These are phyloP conservation scores for Aspergillus incahuasiensis DNA, from an alignment of 495 filamentous ascomycete species.

Conservation along the genomic window DNA sequence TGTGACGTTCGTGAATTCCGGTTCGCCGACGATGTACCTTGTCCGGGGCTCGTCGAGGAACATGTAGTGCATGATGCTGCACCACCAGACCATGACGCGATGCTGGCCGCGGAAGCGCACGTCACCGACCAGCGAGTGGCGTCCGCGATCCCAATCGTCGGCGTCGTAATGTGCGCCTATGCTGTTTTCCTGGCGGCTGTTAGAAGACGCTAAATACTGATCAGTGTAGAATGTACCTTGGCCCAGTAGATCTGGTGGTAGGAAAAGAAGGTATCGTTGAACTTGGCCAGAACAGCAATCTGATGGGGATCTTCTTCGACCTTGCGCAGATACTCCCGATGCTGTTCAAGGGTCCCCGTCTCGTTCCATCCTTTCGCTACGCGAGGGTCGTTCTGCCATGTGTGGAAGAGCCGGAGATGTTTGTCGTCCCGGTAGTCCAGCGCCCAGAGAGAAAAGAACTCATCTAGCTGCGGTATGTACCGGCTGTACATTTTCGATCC, in stretches of 20 bases:
- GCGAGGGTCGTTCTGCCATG: conserved; percentile 67
- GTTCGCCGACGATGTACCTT: conserved; percentile 56
- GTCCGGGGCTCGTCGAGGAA: conserved; percentile 64
- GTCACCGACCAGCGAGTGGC: conserved; percentile 61
- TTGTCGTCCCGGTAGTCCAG: conserved; percentile 47
- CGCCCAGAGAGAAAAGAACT: conserved; percentile 59
- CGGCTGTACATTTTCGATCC: conserved; percentile 58
- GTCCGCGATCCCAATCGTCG: conserved; percentile 56
- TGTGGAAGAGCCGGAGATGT: conserved; percentile 58
- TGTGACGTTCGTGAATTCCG: conserved; percentile 51
- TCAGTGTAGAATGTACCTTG: conserved; percentile 36
- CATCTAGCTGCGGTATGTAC: conserved; percentile 58
- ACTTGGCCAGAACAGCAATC: conserved; percentile 51
- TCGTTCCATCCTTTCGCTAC: conserved; percentile 67
- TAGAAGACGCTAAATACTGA: background rate
- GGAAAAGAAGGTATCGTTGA: conserved; percentile 55
- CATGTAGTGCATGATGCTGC: conserved; percentile 60
- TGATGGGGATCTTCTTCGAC: conserved; percentile 55
- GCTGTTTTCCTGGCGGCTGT: conserved; percentile 47
- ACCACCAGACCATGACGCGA: conserved; percentile 61
- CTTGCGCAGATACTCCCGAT: conserved; percentile 52
- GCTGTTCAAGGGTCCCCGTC: conserved; percentile 59
- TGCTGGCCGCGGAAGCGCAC: conserved; percentile 58
- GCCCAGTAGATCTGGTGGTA: conserved; percentile 67
- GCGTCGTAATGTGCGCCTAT: conserved; percentile 57